A percentile compares a stretch with the other conserved stretches of the same genome.
Evolutionary conservation across 2,329 filamentous ascomycete genomes (phyloP).

Genomic region (Claviceps pusilla): DNA sequence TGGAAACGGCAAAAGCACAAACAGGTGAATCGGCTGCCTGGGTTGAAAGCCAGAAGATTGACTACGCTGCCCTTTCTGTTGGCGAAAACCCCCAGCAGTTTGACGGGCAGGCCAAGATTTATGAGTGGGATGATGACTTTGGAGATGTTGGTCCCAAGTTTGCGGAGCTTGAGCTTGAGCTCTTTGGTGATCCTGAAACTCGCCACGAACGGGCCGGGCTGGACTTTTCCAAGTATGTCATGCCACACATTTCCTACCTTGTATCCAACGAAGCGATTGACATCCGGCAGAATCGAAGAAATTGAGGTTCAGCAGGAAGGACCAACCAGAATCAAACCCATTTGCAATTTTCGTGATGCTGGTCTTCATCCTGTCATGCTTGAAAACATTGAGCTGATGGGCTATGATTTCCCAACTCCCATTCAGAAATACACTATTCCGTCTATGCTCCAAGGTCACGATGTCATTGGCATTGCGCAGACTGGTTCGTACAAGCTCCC

Average conservation of each 20-base stretch:
- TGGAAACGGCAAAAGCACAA: background rate
- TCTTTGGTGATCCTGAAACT: constrained; percentile 51
- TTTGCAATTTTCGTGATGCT: constrained; percentile 52
- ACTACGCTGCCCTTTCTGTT: constrained; percentile 26
- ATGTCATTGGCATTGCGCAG: constrained; percentile 81
- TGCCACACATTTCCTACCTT: background rate
- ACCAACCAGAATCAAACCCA: constrained; percentile 32
- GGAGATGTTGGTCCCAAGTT: constrained; percentile 70
- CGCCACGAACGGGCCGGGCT: constrained; percentile 37
- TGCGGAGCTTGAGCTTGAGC: constrained; percentile 53
- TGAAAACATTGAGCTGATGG: constrained; percentile 58
- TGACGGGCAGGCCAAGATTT: constrained; percentile 47
- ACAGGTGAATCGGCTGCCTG: constrained; percentile 17
- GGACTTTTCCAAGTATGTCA: constrained; percentile 46
- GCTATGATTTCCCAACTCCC: constrained; percentile 61
- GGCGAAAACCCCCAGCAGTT: constrained; percentile 19
- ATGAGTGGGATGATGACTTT: constrained; percentile 73
- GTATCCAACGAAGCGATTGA: background rate
- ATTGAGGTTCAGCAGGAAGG: constrained; percentile 46
- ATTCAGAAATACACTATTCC: constrained; percentile 81
- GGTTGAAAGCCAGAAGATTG: constrained; percentile 29
- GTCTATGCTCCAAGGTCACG: constrained; percentile 58
- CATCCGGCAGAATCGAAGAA: constrained; percentile 31
- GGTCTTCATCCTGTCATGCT: constrained; percentile 75
- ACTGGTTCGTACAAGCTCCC: constrained; percentile 49